A percentile compares a stretch with the other conserved stretches of the same genome.
Conservation (phyloP, 2,329 filamentous ascomycete genomes). For the Curvularia lunata region DNA sequence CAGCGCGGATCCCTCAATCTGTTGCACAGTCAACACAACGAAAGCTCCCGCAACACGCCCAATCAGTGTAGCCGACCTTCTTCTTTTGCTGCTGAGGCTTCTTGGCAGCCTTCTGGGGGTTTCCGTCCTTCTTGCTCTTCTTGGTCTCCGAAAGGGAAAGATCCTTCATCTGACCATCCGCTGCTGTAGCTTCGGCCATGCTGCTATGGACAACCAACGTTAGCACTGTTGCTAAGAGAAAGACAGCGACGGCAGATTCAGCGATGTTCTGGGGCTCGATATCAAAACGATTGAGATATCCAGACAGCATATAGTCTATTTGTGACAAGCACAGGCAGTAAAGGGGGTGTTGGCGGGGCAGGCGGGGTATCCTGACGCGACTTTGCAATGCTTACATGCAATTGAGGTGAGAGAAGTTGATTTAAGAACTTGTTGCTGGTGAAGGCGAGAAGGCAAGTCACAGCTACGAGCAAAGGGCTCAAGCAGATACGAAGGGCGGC, state of each 20-base stretch:
- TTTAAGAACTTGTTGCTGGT: background rate
- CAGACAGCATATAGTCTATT: background rate
- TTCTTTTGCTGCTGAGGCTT: constrained; percentile 60
- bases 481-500: constrained; percentile 14
- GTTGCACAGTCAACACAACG: constrained; percentile 31
- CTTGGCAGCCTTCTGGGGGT: constrained; percentile 40
- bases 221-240: constrained; percentile 6
- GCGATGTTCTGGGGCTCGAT: background rate
- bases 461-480: constrained; percentile 14
- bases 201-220: constrained; percentile 10
- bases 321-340: background rate
- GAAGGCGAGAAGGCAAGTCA: constrained; percentile 7
- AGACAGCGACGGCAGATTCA: background rate
- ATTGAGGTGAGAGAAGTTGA: constrained; percentile 1
- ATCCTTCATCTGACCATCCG: constrained; percentile 56
- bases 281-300: background rate
- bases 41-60: background rate
- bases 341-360: constrained; percentile 36
- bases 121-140: constrained; percentile 48
- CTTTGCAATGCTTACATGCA: constrained; percentile 8
- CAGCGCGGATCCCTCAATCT: constrained; percentile 66
- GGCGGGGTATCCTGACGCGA: constrained; percentile 34
- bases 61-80: constrained; percentile 36
- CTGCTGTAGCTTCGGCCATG: constrained; percentile 46
- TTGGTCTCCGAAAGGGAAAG: constrained; percentile 49